A percentile compares a stretch with the other conserved stretches of the same genome.
Evolutionary conservation across 2,329 filamentous ascomycete genomes (phyloP).

Genomic region (Neonectria coccinea): DNA sequence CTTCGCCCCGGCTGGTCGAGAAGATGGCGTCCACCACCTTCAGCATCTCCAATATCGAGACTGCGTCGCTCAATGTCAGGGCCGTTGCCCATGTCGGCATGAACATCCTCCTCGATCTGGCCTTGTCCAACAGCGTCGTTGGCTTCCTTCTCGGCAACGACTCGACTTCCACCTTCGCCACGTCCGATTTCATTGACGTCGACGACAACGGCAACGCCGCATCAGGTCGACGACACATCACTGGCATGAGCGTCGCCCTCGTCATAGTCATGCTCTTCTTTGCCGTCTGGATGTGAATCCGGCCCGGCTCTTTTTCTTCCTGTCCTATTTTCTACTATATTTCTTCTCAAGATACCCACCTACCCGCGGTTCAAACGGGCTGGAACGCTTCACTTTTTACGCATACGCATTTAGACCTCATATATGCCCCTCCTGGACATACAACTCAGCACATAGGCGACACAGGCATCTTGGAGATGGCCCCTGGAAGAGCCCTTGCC

Average conservation of each 20-base stretch:
- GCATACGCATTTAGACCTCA: conserved; percentile 15
- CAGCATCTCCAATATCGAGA: conserved; percentile 88
- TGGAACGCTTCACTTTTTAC: conserved; percentile 28
- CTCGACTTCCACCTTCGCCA: conserved; percentile 84
- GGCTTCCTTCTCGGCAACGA: conserved; percentile 93
- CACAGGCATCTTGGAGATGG: conserved; percentile 1
- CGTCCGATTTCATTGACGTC: conserved; percentile 78
- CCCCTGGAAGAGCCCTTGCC: neutral
- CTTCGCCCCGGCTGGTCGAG: conserved; percentile 76
- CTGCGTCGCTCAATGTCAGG: conserved; percentile 78
- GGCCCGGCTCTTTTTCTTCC: neutral
- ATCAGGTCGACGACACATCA: conserved; percentile 44
- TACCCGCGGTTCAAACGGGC: conserved; percentile 43
- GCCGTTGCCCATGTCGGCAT: conserved; percentile 84
- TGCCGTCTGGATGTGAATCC: conserved; percentile 43
- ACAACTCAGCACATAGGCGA: conserved; percentile 2
- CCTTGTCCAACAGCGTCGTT: conserved; percentile 82
- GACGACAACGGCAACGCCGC: conserved; percentile 74
- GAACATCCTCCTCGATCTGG: conserved; percentile 86
- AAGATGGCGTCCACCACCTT: conserved; percentile 85
- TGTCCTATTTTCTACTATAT: conserved; percentile 16
- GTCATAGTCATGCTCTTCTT: conserved; percentile 47
- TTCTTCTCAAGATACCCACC: conserved; percentile 44
- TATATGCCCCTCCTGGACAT: conserved; percentile 15
- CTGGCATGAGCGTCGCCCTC: conserved; percentile 45